These are phyloP conservation scores for Colletotrichum liaoningense DNA, from an alignment of 2,329 filamentous ascomycete genomes.

Conservation along the genomic window DNA sequence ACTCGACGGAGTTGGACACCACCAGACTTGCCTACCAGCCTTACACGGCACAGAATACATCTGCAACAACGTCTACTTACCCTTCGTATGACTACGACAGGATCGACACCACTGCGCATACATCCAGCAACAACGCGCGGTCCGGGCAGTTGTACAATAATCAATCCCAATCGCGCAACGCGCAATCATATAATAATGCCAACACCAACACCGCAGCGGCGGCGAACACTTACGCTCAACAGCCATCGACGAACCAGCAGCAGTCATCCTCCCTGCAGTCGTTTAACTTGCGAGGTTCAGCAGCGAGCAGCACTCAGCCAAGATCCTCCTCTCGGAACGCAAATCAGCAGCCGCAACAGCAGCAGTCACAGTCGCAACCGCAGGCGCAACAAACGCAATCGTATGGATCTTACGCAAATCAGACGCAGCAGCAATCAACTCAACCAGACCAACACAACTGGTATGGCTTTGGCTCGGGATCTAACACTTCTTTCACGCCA, in stretches of 20 bases:
- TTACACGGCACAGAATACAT: conserved; percentile 32
- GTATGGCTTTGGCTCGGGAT: conserved; percentile 26
- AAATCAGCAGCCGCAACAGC: conserved; percentile 23
- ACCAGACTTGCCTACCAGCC: conserved; percentile 31
- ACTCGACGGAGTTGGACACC: background rate
- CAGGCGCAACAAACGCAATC: background rate
- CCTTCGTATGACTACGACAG: conserved; percentile 44
- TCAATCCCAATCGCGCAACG: conserved; percentile 1
- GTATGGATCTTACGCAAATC: conserved; percentile 10
- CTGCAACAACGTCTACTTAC: conserved; percentile 35
- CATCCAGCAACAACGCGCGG: conserved; percentile 37
- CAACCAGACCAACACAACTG: conserved; percentile 30
- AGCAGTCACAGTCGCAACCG: background rate
- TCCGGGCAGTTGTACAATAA: conserved; percentile 30
- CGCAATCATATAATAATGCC: conserved; percentile 4
- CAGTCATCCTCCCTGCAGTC: conserved; percentile 41
- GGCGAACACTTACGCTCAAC: conserved; percentile 9
- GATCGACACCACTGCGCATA: conserved; percentile 39
- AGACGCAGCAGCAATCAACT: conserved; percentile 18
- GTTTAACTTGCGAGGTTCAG: conserved; percentile 38
- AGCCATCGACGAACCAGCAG: conserved; percentile 40
- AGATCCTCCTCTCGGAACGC: background rate
- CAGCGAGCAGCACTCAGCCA: conserved; percentile 4
- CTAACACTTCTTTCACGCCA: conserved; percentile 6
- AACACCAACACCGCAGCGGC: background rate